Evolutionary conservation across 2,329 filamentous ascomycete species (phyloP).

Genomic region (Trichoderma afroharzianum): DNA sequence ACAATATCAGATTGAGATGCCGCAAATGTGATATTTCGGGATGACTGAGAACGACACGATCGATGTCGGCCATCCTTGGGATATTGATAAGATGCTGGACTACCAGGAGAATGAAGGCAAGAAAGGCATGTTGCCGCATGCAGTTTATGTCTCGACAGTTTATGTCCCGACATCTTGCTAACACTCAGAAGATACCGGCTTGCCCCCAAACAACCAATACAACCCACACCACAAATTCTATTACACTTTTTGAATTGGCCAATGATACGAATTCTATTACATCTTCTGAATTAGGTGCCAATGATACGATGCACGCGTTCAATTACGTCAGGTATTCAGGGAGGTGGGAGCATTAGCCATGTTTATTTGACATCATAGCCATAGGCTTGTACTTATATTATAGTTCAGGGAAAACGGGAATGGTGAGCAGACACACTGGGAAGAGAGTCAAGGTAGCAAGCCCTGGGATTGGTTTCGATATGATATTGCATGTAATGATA

Average conservation of each 20-base stretch:
- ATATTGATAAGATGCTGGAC: constrained; percentile 22
- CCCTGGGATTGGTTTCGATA: not conserved
- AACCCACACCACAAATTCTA: not conserved
- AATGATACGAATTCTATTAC: constrained; percentile 5
- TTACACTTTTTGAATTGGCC: not conserved
- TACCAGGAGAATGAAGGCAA: constrained; percentile 21
- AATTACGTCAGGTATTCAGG: not conserved
- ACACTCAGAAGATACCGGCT: not conserved
- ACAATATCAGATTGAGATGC: not conserved
- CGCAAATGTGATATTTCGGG: constrained; percentile 20
- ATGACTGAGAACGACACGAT: constrained; percentile 22
- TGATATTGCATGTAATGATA: not conserved
- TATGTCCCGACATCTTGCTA: not conserved
- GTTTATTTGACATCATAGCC: not conserved
- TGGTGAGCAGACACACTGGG: not conserved
- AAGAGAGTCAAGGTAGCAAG: not conserved
- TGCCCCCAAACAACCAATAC: not conserved
- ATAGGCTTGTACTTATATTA: not conserved
- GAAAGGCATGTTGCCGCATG: constrained; percentile 15
- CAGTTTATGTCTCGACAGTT: not conserved
- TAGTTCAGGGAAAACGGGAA: too few relatives aligned
- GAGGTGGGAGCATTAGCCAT: not conserved
- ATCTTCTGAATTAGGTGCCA: not conserved
- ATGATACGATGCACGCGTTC: not conserved
- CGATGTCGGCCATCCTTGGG: constrained; percentile 25